Evolutionary conservation across 108 stramenopile species (phyloP), one percentile per base, ranked within the genome.

Genomic region (Nitzschia palea): DNA sequence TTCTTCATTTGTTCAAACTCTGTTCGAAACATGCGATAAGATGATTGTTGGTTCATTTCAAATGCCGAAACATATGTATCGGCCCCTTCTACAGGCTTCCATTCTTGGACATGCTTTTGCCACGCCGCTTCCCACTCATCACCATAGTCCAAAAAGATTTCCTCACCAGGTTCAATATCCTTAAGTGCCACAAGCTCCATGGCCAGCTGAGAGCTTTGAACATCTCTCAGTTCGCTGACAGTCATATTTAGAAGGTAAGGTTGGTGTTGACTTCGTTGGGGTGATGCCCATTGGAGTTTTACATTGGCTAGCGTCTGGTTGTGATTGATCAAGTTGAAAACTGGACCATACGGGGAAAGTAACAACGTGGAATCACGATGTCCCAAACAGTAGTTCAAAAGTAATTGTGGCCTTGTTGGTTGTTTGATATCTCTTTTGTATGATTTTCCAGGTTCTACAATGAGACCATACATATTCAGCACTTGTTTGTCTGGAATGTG

Each of bases 291-390:
- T 52, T 80, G 79, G 23, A 91, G 58, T 43, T 59, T 43, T 9
- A 85, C 85, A 71, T 90, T 90, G 32, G 80, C 80, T 6, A 51
- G 36, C 22, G 65, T 67, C 27, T 74, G 65, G 48, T 74, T 74
- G 64, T 90, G 89, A 73, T 90, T 90, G 73, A 90, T 74, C 30
- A 85, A 77, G 37, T 86, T 79, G 42, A 83, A 81, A 20, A 83
- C 31, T 3, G 89, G 84, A 12, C 85, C 79, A 51, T 72, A 75
- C 1, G 91, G 88, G 1, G 84, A 77, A 10, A 90, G 61, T 15
- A 84, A 58, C 73, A 90, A 48, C 0, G 86, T 70, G 25, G 84
- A 86, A 28, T 86, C 62, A 14, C 66, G 69, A 62, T 90, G 83
- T 6, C 86, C 74, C 47, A 80, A 85, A 15, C 84, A 85, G 53